Evolutionary conservation across 495 filamentous ascomycete genomes (phyloP).

Genomic region (Tetracladium marchalianum): DNA sequence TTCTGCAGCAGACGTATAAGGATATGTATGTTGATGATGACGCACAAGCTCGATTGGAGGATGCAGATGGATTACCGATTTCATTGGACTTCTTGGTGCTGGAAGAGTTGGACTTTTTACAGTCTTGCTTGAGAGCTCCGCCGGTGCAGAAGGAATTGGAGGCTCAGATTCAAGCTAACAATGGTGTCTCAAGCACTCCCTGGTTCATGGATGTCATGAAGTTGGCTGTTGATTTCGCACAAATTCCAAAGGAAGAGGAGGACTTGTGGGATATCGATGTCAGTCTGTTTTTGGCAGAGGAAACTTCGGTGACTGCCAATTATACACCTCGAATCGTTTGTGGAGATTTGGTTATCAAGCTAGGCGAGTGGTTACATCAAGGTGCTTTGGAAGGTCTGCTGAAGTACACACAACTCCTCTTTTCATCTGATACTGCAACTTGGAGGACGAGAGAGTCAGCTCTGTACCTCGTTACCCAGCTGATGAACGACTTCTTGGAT

Average conservation of each 20-base stretch:
- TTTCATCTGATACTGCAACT: constrained; percentile 37
- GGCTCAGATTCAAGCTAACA: constrained; percentile 50
- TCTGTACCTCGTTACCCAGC: constrained; percentile 69
- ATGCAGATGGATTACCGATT: constrained; percentile 85
- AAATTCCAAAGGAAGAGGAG: constrained; percentile 87
- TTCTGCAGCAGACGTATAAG: constrained; percentile 60
- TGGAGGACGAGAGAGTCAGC: constrained; percentile 67
- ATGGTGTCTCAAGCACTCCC: constrained; percentile 44
- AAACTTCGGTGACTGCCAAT: constrained; percentile 91
- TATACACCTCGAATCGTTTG: constrained; percentile 89
- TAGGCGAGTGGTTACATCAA: constrained; percentile 78
- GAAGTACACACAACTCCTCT: constrained; percentile 60
- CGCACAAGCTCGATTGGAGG: constrained; percentile 77
- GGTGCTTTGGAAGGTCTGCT: constrained; percentile 65
- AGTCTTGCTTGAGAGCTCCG: constrained; percentile 70
- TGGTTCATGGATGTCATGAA: constrained; percentile 81
- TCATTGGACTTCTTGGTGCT: constrained; percentile 89
- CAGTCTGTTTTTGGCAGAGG: constrained; percentile 89
- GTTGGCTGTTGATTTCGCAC: constrained; percentile 74
- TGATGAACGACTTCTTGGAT: constrained; percentile 74
- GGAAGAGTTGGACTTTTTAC: constrained; percentile 90
- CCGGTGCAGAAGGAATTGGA: constrained; percentile 80
- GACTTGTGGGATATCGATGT: constrained; percentile 94
- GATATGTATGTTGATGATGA: constrained; percentile 77
- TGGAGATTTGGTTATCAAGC: constrained; percentile 81